phyloP scores from a whole-genome alignment of 495 filamentous ascomycete genomes.

The Aspergillus ostianus region DNA sequence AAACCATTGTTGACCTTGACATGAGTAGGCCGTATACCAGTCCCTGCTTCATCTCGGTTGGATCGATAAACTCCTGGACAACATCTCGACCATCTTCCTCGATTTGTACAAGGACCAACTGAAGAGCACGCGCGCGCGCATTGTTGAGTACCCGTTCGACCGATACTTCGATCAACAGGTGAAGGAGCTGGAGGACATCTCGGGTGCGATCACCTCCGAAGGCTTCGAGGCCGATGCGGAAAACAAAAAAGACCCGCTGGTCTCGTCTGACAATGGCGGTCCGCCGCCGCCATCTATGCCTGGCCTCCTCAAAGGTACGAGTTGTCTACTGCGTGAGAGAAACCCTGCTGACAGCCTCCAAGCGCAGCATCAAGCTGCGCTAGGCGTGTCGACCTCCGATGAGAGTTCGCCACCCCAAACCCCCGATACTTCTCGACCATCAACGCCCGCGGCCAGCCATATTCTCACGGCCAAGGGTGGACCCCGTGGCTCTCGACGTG shows the following conservation, averaged over 20 bases:
- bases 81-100: constrained; percentile 85
- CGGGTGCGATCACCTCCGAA: constrained; percentile 36
- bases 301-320: constrained; percentile 50
- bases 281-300: constrained; percentile 57
- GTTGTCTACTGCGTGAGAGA: background rate
- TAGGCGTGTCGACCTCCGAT: constrained; percentile 43
- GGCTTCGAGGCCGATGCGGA: constrained; percentile 27
- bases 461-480: constrained; percentile 70
- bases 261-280: constrained; percentile 48
- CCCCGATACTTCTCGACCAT: constrained; percentile 77
- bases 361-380: constrained; percentile 51
- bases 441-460: constrained; percentile 64
- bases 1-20: constrained; percentile 17
- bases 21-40: constrained; percentile 85
- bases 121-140: constrained; percentile 72
- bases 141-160: constrained; percentile 77
- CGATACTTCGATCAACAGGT: constrained; percentile 93
- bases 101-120: constrained; percentile 86
- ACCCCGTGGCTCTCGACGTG: constrained; percentile 73
- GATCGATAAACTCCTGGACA: constrained; percentile 95
- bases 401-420: constrained; percentile 62
- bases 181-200: constrained; percentile 70
- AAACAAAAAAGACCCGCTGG: constrained; percentile 44
- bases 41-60: constrained; percentile 91
- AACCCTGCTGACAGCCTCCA: constrained; percentile 24